Conservation (phyloP, 495 filamentous ascomycete species). For the Letharia columbiana region DNA sequence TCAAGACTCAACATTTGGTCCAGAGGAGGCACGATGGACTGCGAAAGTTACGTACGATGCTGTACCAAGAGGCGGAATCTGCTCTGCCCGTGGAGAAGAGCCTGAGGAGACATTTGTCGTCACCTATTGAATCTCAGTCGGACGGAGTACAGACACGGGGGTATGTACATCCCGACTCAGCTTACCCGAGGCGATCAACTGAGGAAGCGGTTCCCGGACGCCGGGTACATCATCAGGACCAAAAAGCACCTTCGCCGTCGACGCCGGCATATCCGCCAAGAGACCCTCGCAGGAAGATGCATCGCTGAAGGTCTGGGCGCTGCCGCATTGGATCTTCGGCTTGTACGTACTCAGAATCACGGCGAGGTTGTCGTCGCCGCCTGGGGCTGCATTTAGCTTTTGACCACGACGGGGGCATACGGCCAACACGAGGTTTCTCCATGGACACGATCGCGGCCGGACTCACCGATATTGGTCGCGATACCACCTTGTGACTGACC, state of each 20-base stretch:
- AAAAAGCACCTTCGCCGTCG: not conserved
- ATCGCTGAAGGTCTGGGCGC: not conserved
- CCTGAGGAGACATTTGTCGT: not conserved
- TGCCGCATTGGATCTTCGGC: not conserved
- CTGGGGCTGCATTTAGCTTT: not conserved
- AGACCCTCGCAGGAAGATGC: not conserved
- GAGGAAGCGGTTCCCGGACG: not conserved
- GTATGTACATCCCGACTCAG: not conserved
- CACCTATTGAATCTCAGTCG: not conserved
- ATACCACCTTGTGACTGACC: not conserved
- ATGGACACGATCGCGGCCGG: not conserved
- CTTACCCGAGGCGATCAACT: not conserved
- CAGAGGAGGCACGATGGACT: too few species aligned
- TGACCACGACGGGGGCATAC: not conserved
- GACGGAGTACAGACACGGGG: not conserved
- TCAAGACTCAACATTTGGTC: too few species aligned
- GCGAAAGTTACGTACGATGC: not conserved
- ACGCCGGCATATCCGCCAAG: not conserved
- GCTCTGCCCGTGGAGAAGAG: not conserved
- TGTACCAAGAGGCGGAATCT: not conserved
- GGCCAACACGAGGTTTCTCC: not conserved
- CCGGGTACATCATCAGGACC: not conserved
- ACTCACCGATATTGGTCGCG: not conserved
- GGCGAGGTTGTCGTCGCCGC: conserved; percentile 1
- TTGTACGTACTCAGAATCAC: not conserved